Conservation (phyloP, 169 alveolate genomes). For the Plasmodium vivax region DNA sequence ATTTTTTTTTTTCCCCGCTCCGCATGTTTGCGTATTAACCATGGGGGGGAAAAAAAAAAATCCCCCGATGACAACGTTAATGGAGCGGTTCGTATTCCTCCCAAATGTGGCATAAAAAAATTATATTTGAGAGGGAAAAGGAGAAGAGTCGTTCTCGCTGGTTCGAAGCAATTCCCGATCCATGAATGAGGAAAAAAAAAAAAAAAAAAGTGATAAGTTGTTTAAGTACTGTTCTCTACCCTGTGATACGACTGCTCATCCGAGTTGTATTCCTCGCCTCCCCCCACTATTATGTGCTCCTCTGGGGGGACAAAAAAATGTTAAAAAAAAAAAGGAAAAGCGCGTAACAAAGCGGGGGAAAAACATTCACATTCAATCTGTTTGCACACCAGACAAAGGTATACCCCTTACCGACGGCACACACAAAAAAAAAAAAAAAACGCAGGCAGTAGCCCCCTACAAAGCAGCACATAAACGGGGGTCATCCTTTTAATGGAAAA, state of each 20-base stretch:
- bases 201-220: not conserved
- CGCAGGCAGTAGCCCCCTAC: not conserved
- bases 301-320: not conserved
- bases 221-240: not conserved
- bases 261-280: not conserved
- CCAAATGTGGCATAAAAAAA: not conserved
- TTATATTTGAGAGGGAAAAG: not conserved
- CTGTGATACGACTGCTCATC: not conserved
- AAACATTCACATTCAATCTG: not conserved
- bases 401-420: not conserved
- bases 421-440: not conserved
- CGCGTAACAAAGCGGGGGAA: not conserved
- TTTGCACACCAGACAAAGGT: not conserved
- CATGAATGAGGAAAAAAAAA: not conserved
- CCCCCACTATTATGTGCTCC: not conserved
- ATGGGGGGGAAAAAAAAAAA: not conserved
- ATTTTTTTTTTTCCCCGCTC: not conserved
- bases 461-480: no score
- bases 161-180: not conserved
- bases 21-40: not conserved
- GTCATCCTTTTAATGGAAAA: not conserved
- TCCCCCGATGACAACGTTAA: not conserved
- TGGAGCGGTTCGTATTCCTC: not conserved
- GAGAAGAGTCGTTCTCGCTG: not conserved
- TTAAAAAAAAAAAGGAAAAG: no score